These are phyloP conservation scores for Paramecium biaurelia DNA, from an alignment of 73 alveolate species.

Conservation along the genomic window DNA sequence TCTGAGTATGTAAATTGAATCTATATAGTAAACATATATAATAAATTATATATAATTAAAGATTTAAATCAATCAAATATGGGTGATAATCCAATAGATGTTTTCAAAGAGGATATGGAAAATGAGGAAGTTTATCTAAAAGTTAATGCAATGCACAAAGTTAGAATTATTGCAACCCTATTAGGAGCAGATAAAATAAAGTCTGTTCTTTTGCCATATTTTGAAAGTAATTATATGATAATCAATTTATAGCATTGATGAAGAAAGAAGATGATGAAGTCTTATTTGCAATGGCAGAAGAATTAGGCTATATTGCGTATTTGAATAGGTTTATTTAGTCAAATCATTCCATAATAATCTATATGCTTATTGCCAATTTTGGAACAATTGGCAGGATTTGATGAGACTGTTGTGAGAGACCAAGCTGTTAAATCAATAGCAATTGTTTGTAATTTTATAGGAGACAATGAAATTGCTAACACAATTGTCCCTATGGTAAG, in stretches of 20 bases:
- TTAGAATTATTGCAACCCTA: constrained; percentile 82
- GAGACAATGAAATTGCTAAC: constrained; percentile 76
- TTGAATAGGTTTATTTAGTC: constrained; percentile 40
- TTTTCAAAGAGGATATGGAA: constrained; percentile 93
- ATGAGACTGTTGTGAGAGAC: constrained; percentile 86
- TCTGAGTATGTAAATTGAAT: constrained; percentile 23
- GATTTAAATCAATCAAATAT: neutral
- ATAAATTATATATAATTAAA: neutral
- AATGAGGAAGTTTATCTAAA: constrained; percentile 94
- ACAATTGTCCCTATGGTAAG: constrained; percentile 75
- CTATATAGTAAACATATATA: neutral
- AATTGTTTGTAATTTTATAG: constrained; percentile 67
- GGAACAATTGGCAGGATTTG: constrained; percentile 74
- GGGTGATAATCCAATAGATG: constrained; percentile 81
- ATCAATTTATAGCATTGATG: constrained; percentile 16
- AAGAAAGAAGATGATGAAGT: constrained; percentile 96
- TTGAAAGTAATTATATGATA: constrained; percentile 66
- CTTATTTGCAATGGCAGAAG: constrained; percentile 96
- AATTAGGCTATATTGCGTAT: constrained; percentile 78
- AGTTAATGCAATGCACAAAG: constrained; percentile 96
- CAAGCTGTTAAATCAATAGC: constrained; percentile 81
- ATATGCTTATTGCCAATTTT: constrained; percentile 66
- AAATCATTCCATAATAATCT: constrained; percentile 40
- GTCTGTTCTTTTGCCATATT: constrained; percentile 83
- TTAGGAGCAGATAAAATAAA: constrained; percentile 82